Percentiles rank a stretch among this genome's conserved stretches.
phyloP scores from a whole-genome alignment of 352 stramenopile species.

The Globisporangium nunn region DNA sequence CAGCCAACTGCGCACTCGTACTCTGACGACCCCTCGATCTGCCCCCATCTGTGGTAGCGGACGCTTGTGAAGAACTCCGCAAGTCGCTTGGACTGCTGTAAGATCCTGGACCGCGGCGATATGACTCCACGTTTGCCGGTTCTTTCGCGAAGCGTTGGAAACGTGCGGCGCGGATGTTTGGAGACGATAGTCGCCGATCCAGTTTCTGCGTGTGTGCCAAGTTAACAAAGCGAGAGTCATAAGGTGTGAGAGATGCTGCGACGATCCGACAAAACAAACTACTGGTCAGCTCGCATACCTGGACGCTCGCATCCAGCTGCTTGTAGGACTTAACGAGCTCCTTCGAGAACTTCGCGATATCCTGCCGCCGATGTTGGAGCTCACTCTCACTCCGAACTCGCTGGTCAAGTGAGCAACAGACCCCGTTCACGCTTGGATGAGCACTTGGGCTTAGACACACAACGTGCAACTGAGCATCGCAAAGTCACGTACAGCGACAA shows the following conservation, averaged over 20 bases:
- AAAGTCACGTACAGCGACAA: constrained; percentile 19
- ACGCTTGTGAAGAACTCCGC: not conserved
- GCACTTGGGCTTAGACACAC: not conserved
- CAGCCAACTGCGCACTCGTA: constrained; percentile 3
- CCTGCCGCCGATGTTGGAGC: constrained; percentile 21
- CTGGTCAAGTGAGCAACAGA: constrained; percentile 8
- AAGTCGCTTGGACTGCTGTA: constrained; percentile 8
- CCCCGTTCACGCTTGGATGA: not conserved
- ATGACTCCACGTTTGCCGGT: constrained; percentile 16
- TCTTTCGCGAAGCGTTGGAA: constrained; percentile 33
- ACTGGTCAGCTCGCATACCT: constrained; percentile 15
- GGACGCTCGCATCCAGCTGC: constrained; percentile 25
- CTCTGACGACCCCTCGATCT: constrained; percentile 4
- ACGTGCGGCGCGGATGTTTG: constrained; percentile 14
- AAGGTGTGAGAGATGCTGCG: not conserved
- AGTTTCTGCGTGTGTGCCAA: constrained; percentile 15
- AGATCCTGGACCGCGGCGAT: constrained; percentile 25
- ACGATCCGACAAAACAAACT: not conserved
- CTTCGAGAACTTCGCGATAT: constrained; percentile 29
- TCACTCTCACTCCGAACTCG: constrained; percentile 31
- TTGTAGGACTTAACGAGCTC: constrained; percentile 49
- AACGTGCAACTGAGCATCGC: not conserved
- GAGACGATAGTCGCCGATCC: constrained; percentile 26
- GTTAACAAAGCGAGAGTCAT: not conserved
- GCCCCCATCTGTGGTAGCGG: not conserved